Evolutionary conservation across 306 rosid species (phyloP), one percentile per base, ranked within the genome.

Genomic region (Fragaria vesca): DNA sequence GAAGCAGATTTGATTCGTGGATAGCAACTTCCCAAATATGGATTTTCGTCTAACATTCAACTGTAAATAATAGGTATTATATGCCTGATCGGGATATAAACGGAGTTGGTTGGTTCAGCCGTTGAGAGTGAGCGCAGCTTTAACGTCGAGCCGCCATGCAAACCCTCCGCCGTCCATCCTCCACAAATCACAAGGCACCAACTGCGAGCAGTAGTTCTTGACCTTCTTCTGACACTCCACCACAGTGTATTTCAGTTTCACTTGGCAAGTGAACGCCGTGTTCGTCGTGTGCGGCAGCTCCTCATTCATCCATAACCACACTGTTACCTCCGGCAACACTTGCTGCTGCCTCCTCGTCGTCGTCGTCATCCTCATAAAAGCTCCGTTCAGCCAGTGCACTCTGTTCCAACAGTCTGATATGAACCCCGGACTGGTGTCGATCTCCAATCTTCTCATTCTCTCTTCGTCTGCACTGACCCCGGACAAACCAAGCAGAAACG

Each of bases 91-190:
- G 10, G 8, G 47, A 34, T 17, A 30, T 16, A 1, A 6, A 32
- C 24, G 32, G 38, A 70, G n/a, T 26, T 61, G 1, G 55, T 24
- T 46, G 40, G 20, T 51, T 57, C 63, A 80, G 57, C 78, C 87
- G 75, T 88, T 89, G 72, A 88, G 76, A 74, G 87, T 84, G 40
- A 90, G 91, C 10, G 92, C 90, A 66, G 94, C 87, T 70, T 79
- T 83, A 57, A 88, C 88, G 88, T 90, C 92, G 1, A 90, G 84
- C 78, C 89, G 86, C 92, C 94, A 90, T 84, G 92, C 92, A 88
- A 84, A 86, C 83, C 94, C 92, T 68, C 94, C 94, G 26, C 86
- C 75, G 84, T 90, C 87, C 88, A 88, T 81, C 76, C 84, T 78
- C 91, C 92, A 90, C 81, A 86, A 77, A 78, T 88, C 94, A 78